A percentile compares a stretch with the other conserved stretches of the same genome.
phyloP scores from a whole-genome alignment of 768 basidiomycete species.

The Dendrothele bispora region DNA sequence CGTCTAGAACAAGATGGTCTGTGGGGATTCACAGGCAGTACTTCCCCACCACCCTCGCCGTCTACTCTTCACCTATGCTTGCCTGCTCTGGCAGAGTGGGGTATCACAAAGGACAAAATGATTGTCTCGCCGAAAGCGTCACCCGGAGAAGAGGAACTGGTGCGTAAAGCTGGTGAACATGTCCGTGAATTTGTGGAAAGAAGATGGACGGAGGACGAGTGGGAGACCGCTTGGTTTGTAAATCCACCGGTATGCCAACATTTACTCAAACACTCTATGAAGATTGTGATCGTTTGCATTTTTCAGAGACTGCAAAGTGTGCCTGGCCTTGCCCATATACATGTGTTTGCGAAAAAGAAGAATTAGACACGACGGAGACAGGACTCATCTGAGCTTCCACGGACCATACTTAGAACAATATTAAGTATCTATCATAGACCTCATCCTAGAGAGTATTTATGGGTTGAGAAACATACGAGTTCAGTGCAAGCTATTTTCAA shows the following conservation, averaged over 20 bases:
- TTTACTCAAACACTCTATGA: not conserved
- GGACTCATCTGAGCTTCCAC: too few species aligned
- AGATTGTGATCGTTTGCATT: not conserved
- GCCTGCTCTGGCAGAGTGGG: constrained; percentile 70
- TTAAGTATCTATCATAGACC: too few species aligned
- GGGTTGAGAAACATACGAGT: too few species aligned
- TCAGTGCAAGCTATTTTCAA: too few species aligned
- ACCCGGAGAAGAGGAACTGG: constrained; percentile 50
- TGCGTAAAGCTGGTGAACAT: constrained; percentile 53
- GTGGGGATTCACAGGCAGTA: constrained; percentile 76
- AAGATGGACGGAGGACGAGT: constrained; percentile 69
- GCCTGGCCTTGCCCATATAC: constrained; percentile 79
- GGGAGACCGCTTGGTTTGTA: constrained; percentile 93
- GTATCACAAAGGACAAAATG: constrained; percentile 60
- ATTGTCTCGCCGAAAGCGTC: constrained; percentile 51
- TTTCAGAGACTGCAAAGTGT: constrained; percentile 78
- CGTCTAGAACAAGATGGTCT: constrained; percentile 75
- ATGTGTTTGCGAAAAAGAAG: constrained; percentile 76
- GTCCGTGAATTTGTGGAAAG: constrained; percentile 62
- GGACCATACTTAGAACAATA: too few species aligned
- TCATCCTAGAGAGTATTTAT: too few species aligned
- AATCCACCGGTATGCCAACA: constrained; percentile 71
- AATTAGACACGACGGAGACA: too few species aligned
- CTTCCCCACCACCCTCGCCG: constrained; percentile 56
- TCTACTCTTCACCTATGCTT: constrained; percentile 57